A percentile compares a stretch with the other conserved stretches of the same genome.
These are phyloP conservation scores for Solanum dulcamara DNA, from an alignment of 257 asterid genomes.

Conservation along the genomic window DNA sequence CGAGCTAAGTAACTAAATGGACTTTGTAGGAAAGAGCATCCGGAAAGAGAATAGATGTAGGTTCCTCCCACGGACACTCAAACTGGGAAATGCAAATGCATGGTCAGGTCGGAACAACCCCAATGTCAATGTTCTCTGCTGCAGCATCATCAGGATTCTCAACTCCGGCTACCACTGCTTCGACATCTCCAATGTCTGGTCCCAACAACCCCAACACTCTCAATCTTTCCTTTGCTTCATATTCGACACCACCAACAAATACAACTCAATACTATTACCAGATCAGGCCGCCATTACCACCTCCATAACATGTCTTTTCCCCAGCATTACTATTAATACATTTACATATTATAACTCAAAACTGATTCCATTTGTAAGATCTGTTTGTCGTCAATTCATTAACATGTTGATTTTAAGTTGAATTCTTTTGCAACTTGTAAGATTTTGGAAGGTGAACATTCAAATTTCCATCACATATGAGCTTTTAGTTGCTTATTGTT, in stretches of 20 bases:
- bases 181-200: slow-evolving; percentile 9
- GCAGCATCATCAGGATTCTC: slow-evolving; percentile 99
- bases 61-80: slow-evolving; percentile 24
- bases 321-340: background rate
- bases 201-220: slow-evolving; percentile 5
- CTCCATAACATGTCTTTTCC: slow-evolving; percentile 1
- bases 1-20: background rate
- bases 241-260: slow-evolving; percentile 11
- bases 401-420: background rate
- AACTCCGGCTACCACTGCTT: slow-evolving; percentile 25
- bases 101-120: slow-evolving; percentile 14
- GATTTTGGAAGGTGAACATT: background rate
- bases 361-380: slow-evolving; percentile 5
- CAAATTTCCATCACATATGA: background rate
- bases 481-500: background rate
- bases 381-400: background rate
- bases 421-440: background rate
- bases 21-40: slow-evolving; percentile 24
- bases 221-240: slow-evolving; percentile 28
- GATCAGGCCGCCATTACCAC: slow-evolving; percentile 25
- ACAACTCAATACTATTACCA: slow-evolving; percentile 22
- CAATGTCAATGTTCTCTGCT: slow-evolving; percentile 19
- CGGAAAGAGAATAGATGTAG: slow-evolving; percentile 18
- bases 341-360: background rate
- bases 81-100: slow-evolving; percentile 43